Evolutionary conservation across 2,329 filamentous ascomycete species (phyloP).

Genomic region (Diaporthe sp.): DNA sequence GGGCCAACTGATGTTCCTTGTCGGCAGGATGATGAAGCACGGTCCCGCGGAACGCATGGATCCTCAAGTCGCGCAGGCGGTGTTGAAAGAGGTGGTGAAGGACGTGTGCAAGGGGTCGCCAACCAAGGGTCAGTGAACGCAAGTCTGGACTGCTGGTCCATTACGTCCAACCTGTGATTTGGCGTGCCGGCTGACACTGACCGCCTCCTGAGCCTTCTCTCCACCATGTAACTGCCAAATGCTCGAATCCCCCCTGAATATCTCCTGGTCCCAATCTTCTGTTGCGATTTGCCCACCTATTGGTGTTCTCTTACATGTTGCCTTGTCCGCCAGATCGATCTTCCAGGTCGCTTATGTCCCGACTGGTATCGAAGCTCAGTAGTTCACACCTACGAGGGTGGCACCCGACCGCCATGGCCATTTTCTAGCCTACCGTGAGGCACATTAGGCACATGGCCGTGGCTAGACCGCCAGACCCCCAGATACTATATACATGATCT

Average conservation of each 20-base stretch:
- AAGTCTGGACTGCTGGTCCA: no score
- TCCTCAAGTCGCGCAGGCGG: conserved; percentile 62
- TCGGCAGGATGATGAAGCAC: conserved; percentile 69
- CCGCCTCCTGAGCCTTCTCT: not conserved
- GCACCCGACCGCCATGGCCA: not conserved
- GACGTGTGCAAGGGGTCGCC: conserved; percentile 20
- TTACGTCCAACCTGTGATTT: not conserved
- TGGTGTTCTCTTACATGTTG: not conserved
- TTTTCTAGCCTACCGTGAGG: not conserved
- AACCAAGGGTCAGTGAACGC: not conserved
- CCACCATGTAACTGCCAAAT: not conserved
- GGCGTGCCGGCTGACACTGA: no score
- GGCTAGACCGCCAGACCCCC: not conserved
- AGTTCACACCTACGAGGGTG: no score
- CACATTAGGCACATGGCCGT: not conserved
- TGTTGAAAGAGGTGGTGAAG: conserved; percentile 54
- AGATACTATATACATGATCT: not conserved
- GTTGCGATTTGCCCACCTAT: not conserved
- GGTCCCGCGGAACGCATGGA: conserved; percentile 68
- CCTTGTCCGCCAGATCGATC: rapidly evolving
- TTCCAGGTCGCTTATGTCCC: no score
- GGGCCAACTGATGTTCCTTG: conserved; percentile 72
- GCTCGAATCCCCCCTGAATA: not conserved
- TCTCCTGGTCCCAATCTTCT: not conserved
- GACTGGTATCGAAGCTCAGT: not conserved